phyloP scores from a whole-genome alignment of 257 asterid species.

The Solanum ahanhuiri region DNA sequence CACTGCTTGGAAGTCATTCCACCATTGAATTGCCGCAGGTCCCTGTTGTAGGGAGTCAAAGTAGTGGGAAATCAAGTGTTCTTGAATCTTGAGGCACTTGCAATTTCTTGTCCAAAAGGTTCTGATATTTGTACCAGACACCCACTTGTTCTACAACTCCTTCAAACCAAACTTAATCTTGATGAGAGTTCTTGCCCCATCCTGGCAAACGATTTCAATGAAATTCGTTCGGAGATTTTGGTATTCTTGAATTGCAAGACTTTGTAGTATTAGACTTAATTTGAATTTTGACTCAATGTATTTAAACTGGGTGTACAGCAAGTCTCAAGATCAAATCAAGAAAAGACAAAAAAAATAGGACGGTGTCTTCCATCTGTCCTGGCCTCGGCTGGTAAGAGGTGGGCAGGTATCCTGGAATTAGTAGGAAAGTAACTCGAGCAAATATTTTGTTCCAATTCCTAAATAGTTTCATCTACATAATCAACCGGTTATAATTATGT shows the following conservation, averaged over 20 bases:
- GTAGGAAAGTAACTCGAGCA: too few species aligned
- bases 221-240: constrained; percentile 71
- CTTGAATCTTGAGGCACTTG: constrained; percentile 68
- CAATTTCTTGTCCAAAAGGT: constrained; percentile 60
- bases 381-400: too few species aligned
- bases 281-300: not conserved
- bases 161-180: constrained; percentile 36
- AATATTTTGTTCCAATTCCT: too few species aligned
- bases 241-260: constrained; percentile 6
- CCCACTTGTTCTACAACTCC: constrained; percentile 67
- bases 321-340: not conserved
- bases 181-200: constrained; percentile 69
- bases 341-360: too few species aligned
- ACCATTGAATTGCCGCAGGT: too few species aligned
- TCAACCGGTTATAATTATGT: too few species aligned
- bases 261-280: not conserved
- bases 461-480: too few species aligned
- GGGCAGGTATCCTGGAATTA: too few species aligned
- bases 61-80: constrained; percentile 96
- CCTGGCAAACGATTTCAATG: constrained; percentile 62
- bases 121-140: constrained; percentile 2
- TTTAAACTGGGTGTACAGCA: not conserved
- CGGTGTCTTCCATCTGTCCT: too few species aligned
- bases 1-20: not conserved
- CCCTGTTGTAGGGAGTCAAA: constrained; percentile 90